These are phyloP conservation scores for Nemania sp. DNA, from an alignment of 2,329 filamentous ascomycete genomes.

Conservation along the genomic window DNA sequence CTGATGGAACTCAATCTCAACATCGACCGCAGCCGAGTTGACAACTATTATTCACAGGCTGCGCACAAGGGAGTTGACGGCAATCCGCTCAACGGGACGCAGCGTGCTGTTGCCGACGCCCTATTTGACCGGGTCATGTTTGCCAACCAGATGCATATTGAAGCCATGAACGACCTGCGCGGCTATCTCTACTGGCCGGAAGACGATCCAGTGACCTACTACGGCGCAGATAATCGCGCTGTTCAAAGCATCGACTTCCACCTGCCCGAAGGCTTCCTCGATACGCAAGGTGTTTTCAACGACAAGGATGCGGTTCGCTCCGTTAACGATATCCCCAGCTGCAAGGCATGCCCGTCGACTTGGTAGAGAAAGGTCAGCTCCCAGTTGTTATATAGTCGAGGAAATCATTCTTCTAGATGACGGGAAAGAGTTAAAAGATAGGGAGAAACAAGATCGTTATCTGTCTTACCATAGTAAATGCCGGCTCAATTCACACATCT, in stretches of 20 bases:
- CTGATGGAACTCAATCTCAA: constrained; percentile 36
- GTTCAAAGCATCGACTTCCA: constrained; percentile 28
- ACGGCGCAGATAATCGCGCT: constrained; percentile 12
- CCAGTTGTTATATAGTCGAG: no score
- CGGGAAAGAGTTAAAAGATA: no score
- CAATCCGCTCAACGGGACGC: constrained; percentile 32
- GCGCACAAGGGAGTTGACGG: constrained; percentile 22
- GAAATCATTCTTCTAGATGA: no score
- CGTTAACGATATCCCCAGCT: constrained; percentile 31
- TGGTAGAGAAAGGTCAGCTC: constrained; percentile 19
- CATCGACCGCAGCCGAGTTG: constrained; percentile 24
- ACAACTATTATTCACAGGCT: constrained; percentile 23
- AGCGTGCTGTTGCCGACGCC: constrained; percentile 22
- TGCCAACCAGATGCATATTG: constrained; percentile 34
- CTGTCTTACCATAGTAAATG: no score
- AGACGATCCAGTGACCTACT: constrained; percentile 30
- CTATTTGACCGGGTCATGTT: constrained; percentile 21
- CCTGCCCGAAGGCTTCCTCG: constrained; percentile 28
- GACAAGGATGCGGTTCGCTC: constrained; percentile 22
- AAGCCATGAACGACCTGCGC: constrained; percentile 32
- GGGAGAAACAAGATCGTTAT: no score
- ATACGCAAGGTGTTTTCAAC: constrained; percentile 35
- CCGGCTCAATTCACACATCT: no score
- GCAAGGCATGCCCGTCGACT: constrained; percentile 22
- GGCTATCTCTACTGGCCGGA: constrained; percentile 35